Evolutionary conservation across 1,284 basidiomycete genomes (phyloP), one percentile per base, ranked within the genome.

Genomic region (Cutaneotrichosporon arboriforme): DNA sequence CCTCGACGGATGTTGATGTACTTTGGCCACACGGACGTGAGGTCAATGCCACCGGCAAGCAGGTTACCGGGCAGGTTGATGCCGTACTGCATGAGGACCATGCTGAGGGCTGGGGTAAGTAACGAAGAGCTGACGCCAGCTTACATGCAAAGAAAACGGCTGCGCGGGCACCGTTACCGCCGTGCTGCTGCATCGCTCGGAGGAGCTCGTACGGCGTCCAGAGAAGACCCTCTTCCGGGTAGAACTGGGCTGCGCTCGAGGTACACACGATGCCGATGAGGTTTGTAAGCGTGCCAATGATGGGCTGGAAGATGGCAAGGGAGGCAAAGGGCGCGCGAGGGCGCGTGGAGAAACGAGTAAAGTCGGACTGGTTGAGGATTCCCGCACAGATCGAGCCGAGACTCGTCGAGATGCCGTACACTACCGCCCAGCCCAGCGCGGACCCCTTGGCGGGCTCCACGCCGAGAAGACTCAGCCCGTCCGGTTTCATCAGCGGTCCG

Each of bases 1-100:
- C 87, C 87, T 12, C 87, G 78, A 21, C 81, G 77, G 59, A 90
- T 87, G 68, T 88, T 87, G 74, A 90, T 81, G 62, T 82, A 88
- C 50, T 68, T 62, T 4, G 69, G 66, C 46, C 60, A 57, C 35
- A 67, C 68, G 13, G 82, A 86, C 9, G 82, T 84, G 75, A 88
- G 82, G 69, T 90, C 84, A 72, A 88, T 90, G 0, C 84, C 86
- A 2, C 86, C 83, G 31, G 83, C 84, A 54, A 90, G 76, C 39
- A 83, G 85, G 73, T 88, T 79, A 51, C 73, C 71, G 22, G 70
- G 85, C 55, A 88, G 84, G 65, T 88, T 88, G 47, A 84, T 84
- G 36, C 85, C 86, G 49, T 88, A 76, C 2, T 83, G 85, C 21
- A 84, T 81, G 35, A 88, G 73, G 17, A 79, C 76, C 67, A 88